These are phyloP conservation scores for Rhododendron williamsianum DNA, from an alignment of 148 eudicot genomes.

Conservation along the genomic window DNA sequence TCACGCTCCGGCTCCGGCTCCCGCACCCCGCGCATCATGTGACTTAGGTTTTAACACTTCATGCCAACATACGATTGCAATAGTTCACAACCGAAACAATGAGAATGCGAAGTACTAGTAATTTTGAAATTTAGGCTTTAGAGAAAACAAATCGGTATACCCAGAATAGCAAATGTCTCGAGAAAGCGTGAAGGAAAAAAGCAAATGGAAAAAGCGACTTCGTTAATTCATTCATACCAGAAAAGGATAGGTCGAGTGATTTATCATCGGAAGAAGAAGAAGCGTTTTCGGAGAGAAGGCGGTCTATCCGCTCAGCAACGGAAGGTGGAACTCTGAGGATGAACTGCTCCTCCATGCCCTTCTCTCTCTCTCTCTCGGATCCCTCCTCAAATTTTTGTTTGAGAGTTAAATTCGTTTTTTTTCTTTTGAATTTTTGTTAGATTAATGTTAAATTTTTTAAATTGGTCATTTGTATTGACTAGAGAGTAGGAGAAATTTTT, in stretches of 20 bases:
- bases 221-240: conserved; percentile 30
- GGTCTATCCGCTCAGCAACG: conserved; percentile 77
- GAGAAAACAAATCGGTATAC: background rate
- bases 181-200: background rate
- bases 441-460: no score
- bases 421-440: no score
- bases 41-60: background rate
- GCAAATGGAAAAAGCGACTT: background rate
- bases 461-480: no score
- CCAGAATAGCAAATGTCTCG: background rate
- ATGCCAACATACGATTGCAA: background rate
- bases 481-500: no score
- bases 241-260: conserved; percentile 69
- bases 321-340: conserved; percentile 86
- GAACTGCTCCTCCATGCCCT: conserved; percentile 86
- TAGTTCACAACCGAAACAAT: background rate
- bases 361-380: no score
- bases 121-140: background rate
- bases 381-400: no score
- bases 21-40: no score
- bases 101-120: background rate
- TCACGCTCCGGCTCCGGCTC: no score
- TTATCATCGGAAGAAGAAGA: conserved; percentile 56
- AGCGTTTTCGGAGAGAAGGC: conserved; percentile 56
- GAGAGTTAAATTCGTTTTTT: no score